phyloP scores from a whole-genome alignment of 108 stramenopile genomes.

The Phaeodactylum tricornutum region DNA sequence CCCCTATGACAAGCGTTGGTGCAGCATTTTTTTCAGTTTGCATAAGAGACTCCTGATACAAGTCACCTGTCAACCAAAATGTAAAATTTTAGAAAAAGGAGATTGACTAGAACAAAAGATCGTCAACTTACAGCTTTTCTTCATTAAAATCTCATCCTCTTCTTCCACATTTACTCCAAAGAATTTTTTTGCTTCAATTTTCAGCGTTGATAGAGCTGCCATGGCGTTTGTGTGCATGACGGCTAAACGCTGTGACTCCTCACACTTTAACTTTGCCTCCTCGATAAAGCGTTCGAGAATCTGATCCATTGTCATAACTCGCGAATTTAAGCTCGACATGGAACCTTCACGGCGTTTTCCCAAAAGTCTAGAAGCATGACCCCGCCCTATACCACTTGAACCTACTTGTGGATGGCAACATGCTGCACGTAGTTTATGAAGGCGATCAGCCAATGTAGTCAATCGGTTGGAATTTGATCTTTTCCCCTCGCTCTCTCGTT shows the following conservation, averaged over 20 bases:
- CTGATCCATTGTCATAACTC: constrained; percentile 48
- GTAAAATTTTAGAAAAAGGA: no score
- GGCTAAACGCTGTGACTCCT: constrained; percentile 50
- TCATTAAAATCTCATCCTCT: constrained; percentile 18
- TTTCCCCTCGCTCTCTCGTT: constrained; percentile 3
- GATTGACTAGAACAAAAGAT: no score
- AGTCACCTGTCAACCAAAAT: no score
- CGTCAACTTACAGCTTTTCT: constrained; percentile 21
- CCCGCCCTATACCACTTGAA: constrained; percentile 29
- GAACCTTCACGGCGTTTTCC: constrained; percentile 1
- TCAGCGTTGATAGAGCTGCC: constrained; percentile 40
- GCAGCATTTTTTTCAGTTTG: constrained; percentile 32
- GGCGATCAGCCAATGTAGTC: constrained; percentile 17
- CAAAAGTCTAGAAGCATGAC: no score
- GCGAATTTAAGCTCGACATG: neutral
- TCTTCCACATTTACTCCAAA: constrained; percentile 10
- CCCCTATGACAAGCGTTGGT: constrained; percentile 26
- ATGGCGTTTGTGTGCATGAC: constrained; percentile 53
- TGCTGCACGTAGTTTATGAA: constrained; percentile 51
- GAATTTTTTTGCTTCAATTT: constrained; percentile 24
- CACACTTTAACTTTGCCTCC: constrained; percentile 41
- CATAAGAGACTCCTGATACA: constrained; percentile 35
- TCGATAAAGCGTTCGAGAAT: constrained; percentile 56
- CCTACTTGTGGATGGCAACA: constrained; percentile 78
- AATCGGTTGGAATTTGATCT: constrained; percentile 15